A percentile compares a stretch with the other conserved stretches of the same genome.
These are phyloP conservation scores for Stachybotrys echinatus DNA, from an alignment of 2,329 filamentous ascomycete genomes.

Conservation along the genomic window DNA sequence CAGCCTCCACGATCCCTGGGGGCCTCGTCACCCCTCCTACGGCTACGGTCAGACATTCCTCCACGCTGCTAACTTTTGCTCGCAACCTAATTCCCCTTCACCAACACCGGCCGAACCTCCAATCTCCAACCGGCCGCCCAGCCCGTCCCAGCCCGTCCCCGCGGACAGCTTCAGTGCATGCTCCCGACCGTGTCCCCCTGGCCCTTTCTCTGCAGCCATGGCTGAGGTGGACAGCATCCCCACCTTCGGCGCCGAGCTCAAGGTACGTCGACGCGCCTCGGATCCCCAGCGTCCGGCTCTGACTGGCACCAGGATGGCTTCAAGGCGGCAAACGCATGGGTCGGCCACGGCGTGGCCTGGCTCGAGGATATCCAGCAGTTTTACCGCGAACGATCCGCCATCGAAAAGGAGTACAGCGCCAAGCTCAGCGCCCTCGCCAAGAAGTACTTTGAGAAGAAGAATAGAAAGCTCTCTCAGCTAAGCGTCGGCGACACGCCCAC, in stretches of 20 bases:
- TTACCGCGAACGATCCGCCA: constrained; percentile 87
- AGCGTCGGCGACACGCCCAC: constrained; percentile 91
- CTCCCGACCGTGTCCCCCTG: constrained; percentile 1
- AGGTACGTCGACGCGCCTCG: constrained; percentile 51
- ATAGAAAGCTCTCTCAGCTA: constrained; percentile 77
- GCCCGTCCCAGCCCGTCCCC: not conserved
- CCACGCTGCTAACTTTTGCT: not conserved
- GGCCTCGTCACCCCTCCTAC: not conserved
- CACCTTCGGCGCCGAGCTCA: constrained; percentile 89
- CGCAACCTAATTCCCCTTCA: not conserved
- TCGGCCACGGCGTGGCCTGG: constrained; percentile 84
- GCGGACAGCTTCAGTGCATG: constrained; percentile 7
- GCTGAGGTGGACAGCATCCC: constrained; percentile 77
- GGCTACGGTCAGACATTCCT: no score
- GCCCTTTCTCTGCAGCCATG: constrained; percentile 43
- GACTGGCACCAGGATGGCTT: constrained; percentile 71
- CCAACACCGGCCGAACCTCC: not conserved
- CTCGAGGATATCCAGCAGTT: constrained; percentile 96
- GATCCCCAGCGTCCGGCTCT: constrained; percentile 5
- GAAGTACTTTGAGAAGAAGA: constrained; percentile 97
- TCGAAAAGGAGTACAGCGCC: constrained; percentile 94
- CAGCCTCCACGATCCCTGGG: not conserved
- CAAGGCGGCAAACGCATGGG: constrained; percentile 91
- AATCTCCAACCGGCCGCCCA: not conserved
- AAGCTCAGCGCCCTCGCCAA: constrained; percentile 85